Evolutionary conservation across 2,329 filamentous ascomycete species (phyloP), one percentile per base, ranked within the genome.

Genomic region (Aphanocladium album): DNA sequence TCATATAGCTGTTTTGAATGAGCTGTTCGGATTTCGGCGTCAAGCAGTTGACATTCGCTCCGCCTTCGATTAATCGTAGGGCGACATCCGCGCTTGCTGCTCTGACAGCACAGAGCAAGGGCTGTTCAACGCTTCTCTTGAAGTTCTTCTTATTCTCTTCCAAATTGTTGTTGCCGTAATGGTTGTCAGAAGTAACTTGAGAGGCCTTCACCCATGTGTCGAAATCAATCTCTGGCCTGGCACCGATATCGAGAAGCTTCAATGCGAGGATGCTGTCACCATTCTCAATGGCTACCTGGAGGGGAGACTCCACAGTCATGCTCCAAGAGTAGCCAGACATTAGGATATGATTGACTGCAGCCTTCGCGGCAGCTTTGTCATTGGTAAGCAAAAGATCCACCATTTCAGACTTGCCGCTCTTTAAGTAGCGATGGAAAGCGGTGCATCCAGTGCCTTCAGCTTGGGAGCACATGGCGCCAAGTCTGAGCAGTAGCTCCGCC

Each of bases 401-500:
- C 11, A 84, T 67, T 12, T 80, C 74, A 5, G 66, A 62, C 30
- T 82, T 79, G 2, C 80, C 76, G 19, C 77, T 72, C n/a, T 80
- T 75, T 1, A 88, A 80, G 59, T 85, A 83, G 62, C 84, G 83
- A 62, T 91, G 84, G 62, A 96, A 79, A 0, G 83, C 85, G 1
- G 89, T 92, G 33, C 80, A 76, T 4, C 85, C 81, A 9, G 81
- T 75, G 39, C 83, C 69, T 65, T 93, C 90, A 0, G 87, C 90
- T 71, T 95, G 90, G 0, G 88, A 84, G 37, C 81, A 86, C 1
- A 88, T 89, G 1, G 89, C 89, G 1, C 90, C 90, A 1, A 92
- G 80, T 50, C 82, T 79, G 33, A 96, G 74, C 9, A 96, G 79
- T 0, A 83, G 79, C 51, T 80, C 76, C 0, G 83, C 79, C 82